These are phyloP conservation scores for Podaxis sp. DNA, from an alignment of 768 basidiomycete species.

Conservation along the genomic window DNA sequence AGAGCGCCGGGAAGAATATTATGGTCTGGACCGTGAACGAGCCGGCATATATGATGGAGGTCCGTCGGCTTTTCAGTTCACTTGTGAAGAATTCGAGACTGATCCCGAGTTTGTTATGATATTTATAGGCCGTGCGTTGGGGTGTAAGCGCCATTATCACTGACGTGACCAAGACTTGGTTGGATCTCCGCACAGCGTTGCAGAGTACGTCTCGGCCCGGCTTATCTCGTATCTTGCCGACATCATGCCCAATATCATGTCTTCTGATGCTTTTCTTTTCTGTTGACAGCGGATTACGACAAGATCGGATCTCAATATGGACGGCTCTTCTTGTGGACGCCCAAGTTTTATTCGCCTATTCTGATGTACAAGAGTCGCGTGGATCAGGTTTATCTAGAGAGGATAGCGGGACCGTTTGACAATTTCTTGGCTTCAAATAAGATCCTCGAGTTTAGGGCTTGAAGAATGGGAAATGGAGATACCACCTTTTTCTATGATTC, in stretches of 20 bases:
- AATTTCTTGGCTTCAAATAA: conserved; percentile 17
- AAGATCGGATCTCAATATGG: conserved; percentile 61
- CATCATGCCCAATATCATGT: neutral
- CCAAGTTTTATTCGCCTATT: conserved; percentile 57
- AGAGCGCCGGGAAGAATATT: conserved; percentile 73
- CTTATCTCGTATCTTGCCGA: conserved; percentile 1
- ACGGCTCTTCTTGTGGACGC: conserved; percentile 73
- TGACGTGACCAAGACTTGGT: conserved; percentile 68
- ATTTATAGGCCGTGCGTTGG: conserved; percentile 71
- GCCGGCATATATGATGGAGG: conserved; percentile 88
- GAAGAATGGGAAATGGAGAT: neutral
- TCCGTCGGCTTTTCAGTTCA: conserved; percentile 24
- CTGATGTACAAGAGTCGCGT: conserved; percentile 27
- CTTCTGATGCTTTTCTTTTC: conserved; percentile 1
- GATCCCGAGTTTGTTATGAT: conserved; percentile 8
- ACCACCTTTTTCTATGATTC: neutral
- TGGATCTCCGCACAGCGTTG: conserved; percentile 60
- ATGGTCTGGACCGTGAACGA: conserved; percentile 98
- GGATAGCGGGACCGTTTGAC: conserved; percentile 56
- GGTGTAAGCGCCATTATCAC: conserved; percentile 77
- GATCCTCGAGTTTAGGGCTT: conserved; percentile 15
- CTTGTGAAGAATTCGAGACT: neutral
- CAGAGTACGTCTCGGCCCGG: conserved; percentile 40
- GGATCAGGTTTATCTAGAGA: conserved; percentile 41
- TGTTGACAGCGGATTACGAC: conserved; percentile 60